phyloP scores from a whole-genome alignment of 805 yeast genomes.

The Kurtzmaniella fragi region DNA sequence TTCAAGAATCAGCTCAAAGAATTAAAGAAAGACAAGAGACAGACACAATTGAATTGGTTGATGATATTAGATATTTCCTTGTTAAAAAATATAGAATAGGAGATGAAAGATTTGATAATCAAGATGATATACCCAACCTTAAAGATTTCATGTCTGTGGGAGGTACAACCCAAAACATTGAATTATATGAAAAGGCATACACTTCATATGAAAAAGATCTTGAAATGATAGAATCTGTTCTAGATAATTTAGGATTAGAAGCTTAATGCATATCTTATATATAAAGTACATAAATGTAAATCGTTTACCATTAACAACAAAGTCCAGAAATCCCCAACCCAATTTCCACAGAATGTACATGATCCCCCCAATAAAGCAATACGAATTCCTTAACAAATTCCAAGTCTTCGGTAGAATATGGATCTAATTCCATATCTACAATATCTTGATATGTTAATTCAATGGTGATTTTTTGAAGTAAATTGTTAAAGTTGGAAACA shows the following conservation, averaged over 20 bases:
- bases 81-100: slow-evolving; percentile 30
- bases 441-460: slow-evolving; percentile 38
- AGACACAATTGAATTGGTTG: slow-evolving; percentile 75
- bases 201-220: slow-evolving; percentile 20
- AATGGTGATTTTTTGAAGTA: slow-evolving; percentile 12
- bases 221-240: slow-evolving; percentile 22
- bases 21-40: slow-evolving; percentile 62
- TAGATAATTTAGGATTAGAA: slow-evolving; percentile 23
- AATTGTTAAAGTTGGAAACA: slow-evolving; percentile 1
- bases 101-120: slow-evolving; percentile 22
- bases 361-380: slow-evolving; percentile 26
- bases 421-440: slow-evolving; percentile 39
- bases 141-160: slow-evolving; percentile 4
- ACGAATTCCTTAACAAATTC: slow-evolving; percentile 33
- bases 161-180: slow-evolving; percentile 11
- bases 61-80: slow-evolving; percentile 68
- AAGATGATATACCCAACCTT: slow-evolving; percentile 14
- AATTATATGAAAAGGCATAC: slow-evolving; percentile 11
- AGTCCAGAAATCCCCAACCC: slow-evolving; percentile 28
- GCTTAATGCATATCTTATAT: slow-evolving; percentile 22
- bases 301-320: slow-evolving; percentile 18
- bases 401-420: slow-evolving; percentile 33
- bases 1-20: slow-evolving; percentile 47
- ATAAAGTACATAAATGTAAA: too few species aligned
- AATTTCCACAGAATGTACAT: slow-evolving; percentile 24